Percentiles rank a stretch among this genome's conserved stretches.
These are phyloP conservation scores for Salix purpurea DNA, from an alignment of 345 rosid genomes.

Conservation along the genomic window DNA sequence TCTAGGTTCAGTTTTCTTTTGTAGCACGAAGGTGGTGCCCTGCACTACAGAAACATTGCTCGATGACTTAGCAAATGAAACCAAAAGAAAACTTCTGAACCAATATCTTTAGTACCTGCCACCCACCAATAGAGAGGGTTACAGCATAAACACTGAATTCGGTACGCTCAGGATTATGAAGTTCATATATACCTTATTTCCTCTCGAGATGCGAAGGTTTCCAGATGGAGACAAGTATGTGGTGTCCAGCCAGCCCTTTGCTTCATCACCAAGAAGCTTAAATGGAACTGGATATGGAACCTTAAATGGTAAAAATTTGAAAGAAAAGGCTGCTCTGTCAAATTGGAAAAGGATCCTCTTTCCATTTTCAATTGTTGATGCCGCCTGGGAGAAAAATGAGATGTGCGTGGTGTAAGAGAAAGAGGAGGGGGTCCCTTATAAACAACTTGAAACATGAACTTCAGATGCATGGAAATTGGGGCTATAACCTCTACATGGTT, in stretches of 20 bases:
- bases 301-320: conserved; percentile 82
- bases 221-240: conserved; percentile 83
- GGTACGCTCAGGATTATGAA: background rate
- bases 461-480: background rate
- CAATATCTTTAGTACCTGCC: background rate
- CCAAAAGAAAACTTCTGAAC: background rate
- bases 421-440: background rate
- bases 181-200: conserved; percentile 66
- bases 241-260: conserved; percentile 88
- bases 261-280: conserved; percentile 94
- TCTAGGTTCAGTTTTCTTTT: conserved; percentile 77
- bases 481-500: background rate
- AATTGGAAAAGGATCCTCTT: conserved; percentile 66
- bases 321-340: conserved; percentile 72
- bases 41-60: conserved; percentile 57
- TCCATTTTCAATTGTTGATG: conserved; percentile 59
- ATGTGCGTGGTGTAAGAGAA: background rate
- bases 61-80: conserved; percentile 12
- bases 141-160: background rate
- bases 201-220: conserved; percentile 83
- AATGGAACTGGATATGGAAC: conserved; percentile 97
- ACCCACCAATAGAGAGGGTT: background rate
- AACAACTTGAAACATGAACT: background rate
- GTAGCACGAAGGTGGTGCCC: conserved; percentile 97
- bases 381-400: conserved; percentile 53